These are phyloP conservation scores for Lodderomyces oxycetoniae DNA, from an alignment of 1,139 yeast species.

Conservation along the genomic window DNA sequence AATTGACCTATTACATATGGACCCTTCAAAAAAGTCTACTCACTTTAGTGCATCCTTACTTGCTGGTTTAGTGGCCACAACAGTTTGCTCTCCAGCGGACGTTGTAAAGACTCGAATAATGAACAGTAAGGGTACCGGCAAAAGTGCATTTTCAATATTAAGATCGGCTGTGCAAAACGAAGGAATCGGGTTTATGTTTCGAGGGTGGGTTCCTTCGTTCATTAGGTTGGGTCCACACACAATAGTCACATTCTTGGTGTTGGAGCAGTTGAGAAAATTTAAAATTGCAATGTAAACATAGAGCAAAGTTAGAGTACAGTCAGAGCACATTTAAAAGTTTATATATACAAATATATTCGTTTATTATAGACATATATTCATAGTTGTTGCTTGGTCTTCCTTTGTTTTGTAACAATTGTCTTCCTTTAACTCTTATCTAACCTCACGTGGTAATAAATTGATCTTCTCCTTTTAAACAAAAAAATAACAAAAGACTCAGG, in stretches of 20 bases:
- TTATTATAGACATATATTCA: too few species aligned
- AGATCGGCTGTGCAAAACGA: constrained; percentile 56
- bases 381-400: too few species aligned
- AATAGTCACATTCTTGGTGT: constrained; percentile 73
- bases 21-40: constrained; percentile 61
- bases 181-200: constrained; percentile 74
- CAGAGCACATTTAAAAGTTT: too few species aligned
- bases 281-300: constrained; percentile 47
- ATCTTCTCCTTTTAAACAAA: too few species aligned
- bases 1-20: constrained; percentile 47
- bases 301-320: too few species aligned
- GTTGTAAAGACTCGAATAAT: constrained; percentile 85
- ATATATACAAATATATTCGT: too few species aligned
- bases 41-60: constrained; percentile 73
- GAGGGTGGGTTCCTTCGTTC: constrained; percentile 91
- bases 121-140: constrained; percentile 56
- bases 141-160: constrained; percentile 50
- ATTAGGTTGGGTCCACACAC: constrained; percentile 88
- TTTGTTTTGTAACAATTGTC: too few species aligned
- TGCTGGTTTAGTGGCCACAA: constrained; percentile 85
- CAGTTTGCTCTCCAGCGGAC: constrained; percentile 89
- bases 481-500: too few species aligned
- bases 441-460: too few species aligned
- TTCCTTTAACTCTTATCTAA: too few species aligned
- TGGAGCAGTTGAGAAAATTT: constrained; percentile 68